Percentiles rank a stretch among this genome's conserved stretches.
These are phyloP conservation scores for Tremellales sp. DNA, from an alignment of 1,284 basidiomycete species.

Conservation along the genomic window DNA sequence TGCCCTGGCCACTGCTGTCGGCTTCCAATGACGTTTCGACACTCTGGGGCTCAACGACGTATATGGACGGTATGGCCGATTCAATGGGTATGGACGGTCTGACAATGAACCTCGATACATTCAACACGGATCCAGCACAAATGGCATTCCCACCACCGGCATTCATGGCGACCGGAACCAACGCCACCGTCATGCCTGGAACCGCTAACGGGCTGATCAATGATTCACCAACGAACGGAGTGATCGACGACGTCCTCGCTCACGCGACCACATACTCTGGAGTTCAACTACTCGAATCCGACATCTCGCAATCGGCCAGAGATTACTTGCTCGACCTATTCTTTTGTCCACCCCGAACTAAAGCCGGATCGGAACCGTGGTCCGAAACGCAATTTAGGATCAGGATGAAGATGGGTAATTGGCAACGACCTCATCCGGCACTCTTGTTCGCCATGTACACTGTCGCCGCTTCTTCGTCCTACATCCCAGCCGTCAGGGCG, in stretches of 20 bases:
- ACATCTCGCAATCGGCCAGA: constrained; percentile 20
- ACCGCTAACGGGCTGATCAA: not conserved
- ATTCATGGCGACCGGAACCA: not conserved
- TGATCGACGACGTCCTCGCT: constrained; percentile 3
- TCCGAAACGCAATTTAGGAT: constrained; percentile 20
- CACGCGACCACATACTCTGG: not conserved
- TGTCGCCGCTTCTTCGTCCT: constrained; percentile 20
- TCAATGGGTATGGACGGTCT: not conserved
- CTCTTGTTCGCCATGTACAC: constrained; percentile 32
- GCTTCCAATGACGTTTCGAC: constrained; percentile 8
- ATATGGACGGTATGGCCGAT: not conserved
- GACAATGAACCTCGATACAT: not conserved
- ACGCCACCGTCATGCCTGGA: not conserved
- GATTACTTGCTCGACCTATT: constrained; percentile 32
- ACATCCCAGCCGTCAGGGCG: constrained; percentile 25
- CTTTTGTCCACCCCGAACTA: constrained; percentile 19
- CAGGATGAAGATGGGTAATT: constrained; percentile 4
- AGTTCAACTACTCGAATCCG: constrained; percentile 10
- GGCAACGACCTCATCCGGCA: constrained; percentile 19
- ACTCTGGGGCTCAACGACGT: not conserved
- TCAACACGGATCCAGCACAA: not conserved
- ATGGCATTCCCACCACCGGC: not conserved
- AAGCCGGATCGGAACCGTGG: constrained; percentile 18
- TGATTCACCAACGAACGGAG: not conserved
- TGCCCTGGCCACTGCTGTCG: constrained; percentile 3